Evolutionary conservation across 306 rosid genomes (phyloP).

Genomic region (Phaseolus lunatus): DNA sequence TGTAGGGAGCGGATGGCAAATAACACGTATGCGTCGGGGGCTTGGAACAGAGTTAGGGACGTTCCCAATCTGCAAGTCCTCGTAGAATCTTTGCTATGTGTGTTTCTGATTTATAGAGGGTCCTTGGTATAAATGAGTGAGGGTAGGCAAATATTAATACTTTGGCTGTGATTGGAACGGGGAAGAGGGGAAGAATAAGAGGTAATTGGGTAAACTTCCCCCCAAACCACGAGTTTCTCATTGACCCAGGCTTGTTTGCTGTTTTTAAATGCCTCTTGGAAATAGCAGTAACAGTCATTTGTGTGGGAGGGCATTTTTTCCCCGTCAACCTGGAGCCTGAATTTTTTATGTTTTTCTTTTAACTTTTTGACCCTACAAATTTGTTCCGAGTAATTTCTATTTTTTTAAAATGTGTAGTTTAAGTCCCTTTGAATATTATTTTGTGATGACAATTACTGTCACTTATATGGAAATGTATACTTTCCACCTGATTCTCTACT

Average conservation of each 20-base stretch:
- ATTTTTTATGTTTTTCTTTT: neutral
- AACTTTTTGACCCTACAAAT: neutral
- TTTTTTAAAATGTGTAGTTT: neutral
- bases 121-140: neutral
- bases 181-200: neutral
- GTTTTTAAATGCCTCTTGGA: neutral
- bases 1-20: neutral
- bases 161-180: conserved; percentile 1
- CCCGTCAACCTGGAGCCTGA: neutral
- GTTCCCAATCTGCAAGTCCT: neutral
- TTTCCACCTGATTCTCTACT: neutral
- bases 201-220: conserved; percentile 6
- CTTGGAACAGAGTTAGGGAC: neutral
- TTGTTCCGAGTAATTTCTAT: neutral
- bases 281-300: neutral
- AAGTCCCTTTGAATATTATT: neutral
- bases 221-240: neutral
- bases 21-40: neutral
- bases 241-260: neutral
- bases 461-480: neutral
- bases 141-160: conserved; percentile 14
- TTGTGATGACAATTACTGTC: neutral
- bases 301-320: neutral
- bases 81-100: neutral
- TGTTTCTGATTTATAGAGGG: conserved; percentile 16